Percentiles rank a stretch among this genome's conserved stretches.
Conservation (phyloP, 805 yeast genomes). For the Wickerhamomyces chaumierensis region DNA sequence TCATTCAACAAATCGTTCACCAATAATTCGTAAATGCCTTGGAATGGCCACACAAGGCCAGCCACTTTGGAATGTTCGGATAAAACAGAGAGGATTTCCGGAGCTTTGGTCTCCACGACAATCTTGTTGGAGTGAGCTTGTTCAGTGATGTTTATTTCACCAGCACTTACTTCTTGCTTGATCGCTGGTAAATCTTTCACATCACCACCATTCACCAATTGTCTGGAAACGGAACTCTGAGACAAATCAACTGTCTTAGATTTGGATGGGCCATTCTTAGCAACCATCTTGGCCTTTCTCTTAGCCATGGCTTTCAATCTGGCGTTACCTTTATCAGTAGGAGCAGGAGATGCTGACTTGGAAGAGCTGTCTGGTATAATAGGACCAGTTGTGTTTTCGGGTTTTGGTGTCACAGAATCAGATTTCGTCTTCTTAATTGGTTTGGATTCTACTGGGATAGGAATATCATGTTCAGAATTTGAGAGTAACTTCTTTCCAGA, state of each 20-base stretch:
- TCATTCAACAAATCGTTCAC: slow-evolving; percentile 73
- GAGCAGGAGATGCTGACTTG: slow-evolving; percentile 5
- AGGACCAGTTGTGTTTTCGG: background rate
- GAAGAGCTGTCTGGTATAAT: slow-evolving; percentile 4
- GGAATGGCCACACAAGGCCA: slow-evolving; percentile 85
- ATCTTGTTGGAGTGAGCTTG: slow-evolving; percentile 74
- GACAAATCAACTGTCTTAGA: slow-evolving; percentile 52
- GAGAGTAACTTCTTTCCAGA: slow-evolving; percentile 35
- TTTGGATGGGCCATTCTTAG: slow-evolving; percentile 36
- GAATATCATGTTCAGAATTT: slow-evolving; percentile 22
- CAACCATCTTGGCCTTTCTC: slow-evolving; percentile 69
- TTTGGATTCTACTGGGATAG: background rate
- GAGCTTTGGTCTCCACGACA: slow-evolving; percentile 67
- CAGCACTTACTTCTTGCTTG: slow-evolving; percentile 7
- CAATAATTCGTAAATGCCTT: slow-evolving; percentile 79
- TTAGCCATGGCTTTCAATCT: slow-evolving; percentile 92
- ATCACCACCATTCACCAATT: slow-evolving; percentile 28
- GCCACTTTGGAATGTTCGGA: slow-evolving; percentile 63
- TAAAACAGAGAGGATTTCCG: slow-evolving; percentile 54
- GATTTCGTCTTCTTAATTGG: slow-evolving; percentile 1
- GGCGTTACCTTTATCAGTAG: slow-evolving; percentile 37
- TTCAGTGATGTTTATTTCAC: slow-evolving; percentile 51
- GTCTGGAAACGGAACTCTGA: slow-evolving; percentile 55
- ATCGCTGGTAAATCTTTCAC: slow-evolving; percentile 7
- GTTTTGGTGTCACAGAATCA: background rate